Conservation (phyloP, 1,139 yeast species). For the Scheffersomyces segobiensis region DNA sequence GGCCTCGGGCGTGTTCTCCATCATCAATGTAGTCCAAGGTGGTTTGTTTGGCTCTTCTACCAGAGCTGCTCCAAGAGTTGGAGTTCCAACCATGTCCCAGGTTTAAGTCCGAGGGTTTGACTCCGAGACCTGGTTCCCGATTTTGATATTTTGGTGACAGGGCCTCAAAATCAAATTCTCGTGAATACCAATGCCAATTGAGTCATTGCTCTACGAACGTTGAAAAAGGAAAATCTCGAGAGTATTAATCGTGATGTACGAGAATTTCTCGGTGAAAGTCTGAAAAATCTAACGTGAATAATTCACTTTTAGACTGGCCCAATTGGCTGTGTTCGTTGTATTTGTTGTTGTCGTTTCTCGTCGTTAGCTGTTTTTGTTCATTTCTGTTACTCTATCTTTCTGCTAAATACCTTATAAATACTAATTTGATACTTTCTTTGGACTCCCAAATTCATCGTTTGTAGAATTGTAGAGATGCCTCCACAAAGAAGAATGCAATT, state of each 20-base stretch:
- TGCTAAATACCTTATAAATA: neutral
- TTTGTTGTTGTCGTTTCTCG: neutral
- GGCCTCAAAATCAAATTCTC: neutral
- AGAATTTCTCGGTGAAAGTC: neutral
- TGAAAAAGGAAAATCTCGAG: neutral
- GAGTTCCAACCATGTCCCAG: slow-evolving; percentile 87
- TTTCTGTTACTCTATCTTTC: neutral
- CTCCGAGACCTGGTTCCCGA: neutral
- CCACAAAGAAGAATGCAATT: neutral
- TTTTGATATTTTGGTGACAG: neutral
- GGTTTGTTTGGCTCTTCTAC: slow-evolving; percentile 74
- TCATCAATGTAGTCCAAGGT: slow-evolving; percentile 57
- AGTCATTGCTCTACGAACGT: neutral
- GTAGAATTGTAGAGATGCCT: neutral
- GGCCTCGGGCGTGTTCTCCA: slow-evolving; percentile 65
- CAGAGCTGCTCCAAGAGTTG: slow-evolving; percentile 67
- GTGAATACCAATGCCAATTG: neutral
- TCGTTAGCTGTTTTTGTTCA: neutral
- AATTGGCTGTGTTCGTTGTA: neutral
- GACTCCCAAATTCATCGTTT: neutral
- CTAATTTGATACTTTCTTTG: neutral
- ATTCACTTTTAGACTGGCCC: neutral
- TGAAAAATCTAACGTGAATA: too few relatives aligned
- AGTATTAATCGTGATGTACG: neutral
- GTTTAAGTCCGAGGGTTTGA: slow-evolving; percentile 41